These are phyloP conservation scores for Chaetoceros tenuissimus DNA, from an alignment of 108 stramenopile species.

Conservation along the genomic window DNA sequence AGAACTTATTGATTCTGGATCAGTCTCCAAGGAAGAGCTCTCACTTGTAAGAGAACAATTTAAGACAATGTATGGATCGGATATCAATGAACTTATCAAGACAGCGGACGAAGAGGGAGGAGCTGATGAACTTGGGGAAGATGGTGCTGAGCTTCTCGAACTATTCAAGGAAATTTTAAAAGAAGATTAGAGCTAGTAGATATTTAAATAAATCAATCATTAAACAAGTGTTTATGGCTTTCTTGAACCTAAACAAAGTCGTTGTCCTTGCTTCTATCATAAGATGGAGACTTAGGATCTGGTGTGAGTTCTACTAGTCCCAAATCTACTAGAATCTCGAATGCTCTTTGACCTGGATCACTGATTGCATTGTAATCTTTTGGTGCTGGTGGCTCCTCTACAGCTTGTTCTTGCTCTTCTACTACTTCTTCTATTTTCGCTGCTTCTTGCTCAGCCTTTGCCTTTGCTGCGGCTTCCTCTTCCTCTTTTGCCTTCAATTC, in stretches of 20 bases:
- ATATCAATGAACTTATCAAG: constrained; percentile 67
- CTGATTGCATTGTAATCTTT: constrained; percentile 37
- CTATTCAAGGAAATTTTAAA: constrained; percentile 74
- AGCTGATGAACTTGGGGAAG: constrained; percentile 23
- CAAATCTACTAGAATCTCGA: constrained; percentile 40
- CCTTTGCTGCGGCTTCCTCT: not conserved
- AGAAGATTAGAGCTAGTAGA: constrained; percentile 28
- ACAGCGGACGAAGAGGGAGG: constrained; percentile 43
- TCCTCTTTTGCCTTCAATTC: not conserved
- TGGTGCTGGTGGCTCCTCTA: not conserved
- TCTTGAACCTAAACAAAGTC: not conserved
- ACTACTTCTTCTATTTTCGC: not conserved
- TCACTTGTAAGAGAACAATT: constrained; percentile 58
- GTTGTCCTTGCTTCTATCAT: not conserved
- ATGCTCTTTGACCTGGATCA: constrained; percentile 35
- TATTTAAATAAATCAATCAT: too few species aligned
- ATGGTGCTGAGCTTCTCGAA: constrained; percentile 65
- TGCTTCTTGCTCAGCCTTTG: not conserved
- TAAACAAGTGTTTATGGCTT: too few species aligned
- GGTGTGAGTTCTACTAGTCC: constrained; percentile 22
- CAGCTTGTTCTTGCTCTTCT: constrained; percentile 26
- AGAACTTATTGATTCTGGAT: constrained; percentile 65
- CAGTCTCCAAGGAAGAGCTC: constrained; percentile 52
- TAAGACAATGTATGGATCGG: constrained; percentile 63
- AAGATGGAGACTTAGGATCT: not conserved